Percentiles rank a stretch among this genome's conserved stretches.
Evolutionary conservation across 2,329 filamentous ascomycete genomes (phyloP).

Genomic region (Xylariaceae sp.): DNA sequence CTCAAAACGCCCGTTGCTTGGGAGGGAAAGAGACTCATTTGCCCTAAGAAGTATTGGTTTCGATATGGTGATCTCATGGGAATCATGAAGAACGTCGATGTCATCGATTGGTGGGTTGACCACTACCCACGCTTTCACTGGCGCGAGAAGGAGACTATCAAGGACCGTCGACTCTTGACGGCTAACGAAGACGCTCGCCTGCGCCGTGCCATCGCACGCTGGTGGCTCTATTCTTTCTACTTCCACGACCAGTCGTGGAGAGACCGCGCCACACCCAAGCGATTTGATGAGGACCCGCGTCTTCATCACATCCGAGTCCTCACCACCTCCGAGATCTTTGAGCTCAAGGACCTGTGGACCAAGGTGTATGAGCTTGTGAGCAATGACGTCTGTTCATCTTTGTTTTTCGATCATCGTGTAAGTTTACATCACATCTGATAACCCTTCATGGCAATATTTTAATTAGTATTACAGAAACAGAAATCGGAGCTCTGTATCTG

Average conservation of each 20-base stretch:
- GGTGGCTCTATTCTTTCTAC: slow-evolving; percentile 52
- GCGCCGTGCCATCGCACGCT: slow-evolving; percentile 48
- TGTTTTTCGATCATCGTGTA: no score
- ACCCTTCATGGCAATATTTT: slow-evolving; percentile 12
- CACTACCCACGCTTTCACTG: slow-evolving; percentile 40
- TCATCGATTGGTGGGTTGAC: slow-evolving; percentile 38
- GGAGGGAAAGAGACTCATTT: slow-evolving; percentile 19
- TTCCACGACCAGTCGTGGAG: slow-evolving; percentile 45
- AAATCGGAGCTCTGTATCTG: slow-evolving; percentile 28
- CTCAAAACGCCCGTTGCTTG: slow-evolving; percentile 17
- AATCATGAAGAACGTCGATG: slow-evolving; percentile 31
- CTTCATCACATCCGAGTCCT: slow-evolving; percentile 27
- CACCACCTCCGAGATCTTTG: slow-evolving; percentile 26
- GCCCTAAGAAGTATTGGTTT: slow-evolving; percentile 23
- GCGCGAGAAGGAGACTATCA: slow-evolving; percentile 43
- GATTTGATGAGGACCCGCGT: slow-evolving; percentile 23
- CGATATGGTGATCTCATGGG: slow-evolving; percentile 23
- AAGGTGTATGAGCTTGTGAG: slow-evolving; percentile 23
- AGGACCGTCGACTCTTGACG: slow-evolving; percentile 42
- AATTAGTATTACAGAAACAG: no score
- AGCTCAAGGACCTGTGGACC: slow-evolving; percentile 25
- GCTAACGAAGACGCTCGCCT: slow-evolving; percentile 43
- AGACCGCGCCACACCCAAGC: slow-evolving; percentile 14
- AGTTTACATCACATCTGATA: slow-evolving; percentile 14
- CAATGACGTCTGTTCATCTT: slow-evolving; percentile 29